A percentile compares a stretch with the other conserved stretches of the same genome.
Conservation (phyloP, 208 protist genomes). For the Tritrichomonas foetus region DNA sequence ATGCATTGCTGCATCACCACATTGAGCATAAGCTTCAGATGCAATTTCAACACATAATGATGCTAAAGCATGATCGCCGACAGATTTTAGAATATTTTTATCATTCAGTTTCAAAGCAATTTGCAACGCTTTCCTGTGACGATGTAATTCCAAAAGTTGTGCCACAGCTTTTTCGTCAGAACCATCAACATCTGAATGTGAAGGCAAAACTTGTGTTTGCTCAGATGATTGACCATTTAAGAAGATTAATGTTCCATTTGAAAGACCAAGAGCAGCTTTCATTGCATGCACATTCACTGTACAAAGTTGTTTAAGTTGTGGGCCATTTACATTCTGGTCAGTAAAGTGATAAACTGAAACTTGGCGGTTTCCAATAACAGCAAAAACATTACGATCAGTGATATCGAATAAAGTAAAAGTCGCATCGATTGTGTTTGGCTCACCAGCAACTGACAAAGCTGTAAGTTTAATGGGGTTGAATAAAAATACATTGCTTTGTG, state of each 20-base stretch:
- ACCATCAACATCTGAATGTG: not conserved
- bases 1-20: not conserved
- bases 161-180: not conserved
- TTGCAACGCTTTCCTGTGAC: not conserved
- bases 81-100: not conserved
- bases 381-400: not conserved
- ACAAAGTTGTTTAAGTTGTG: not conserved
- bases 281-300: not conserved
- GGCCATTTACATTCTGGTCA: not conserved
- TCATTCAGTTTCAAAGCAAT: not conserved
- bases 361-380: not conserved
- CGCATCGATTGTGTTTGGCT: not conserved
- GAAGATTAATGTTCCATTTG: not conserved
- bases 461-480: not conserved
- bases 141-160: not conserved
- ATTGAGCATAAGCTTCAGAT: not conserved
- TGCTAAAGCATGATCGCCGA: not conserved
- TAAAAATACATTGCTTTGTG: not conserved
- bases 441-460: not conserved
- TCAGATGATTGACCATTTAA: not conserved
- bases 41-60: not conserved
- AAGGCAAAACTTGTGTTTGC: not conserved
- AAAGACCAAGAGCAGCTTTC: not conserved
- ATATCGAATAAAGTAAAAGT: conserved; percentile 2
- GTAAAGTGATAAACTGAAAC: not conserved